Conservation (phyloP, 352 stramenopile species). For the Saprolegnia diclina region DNA sequence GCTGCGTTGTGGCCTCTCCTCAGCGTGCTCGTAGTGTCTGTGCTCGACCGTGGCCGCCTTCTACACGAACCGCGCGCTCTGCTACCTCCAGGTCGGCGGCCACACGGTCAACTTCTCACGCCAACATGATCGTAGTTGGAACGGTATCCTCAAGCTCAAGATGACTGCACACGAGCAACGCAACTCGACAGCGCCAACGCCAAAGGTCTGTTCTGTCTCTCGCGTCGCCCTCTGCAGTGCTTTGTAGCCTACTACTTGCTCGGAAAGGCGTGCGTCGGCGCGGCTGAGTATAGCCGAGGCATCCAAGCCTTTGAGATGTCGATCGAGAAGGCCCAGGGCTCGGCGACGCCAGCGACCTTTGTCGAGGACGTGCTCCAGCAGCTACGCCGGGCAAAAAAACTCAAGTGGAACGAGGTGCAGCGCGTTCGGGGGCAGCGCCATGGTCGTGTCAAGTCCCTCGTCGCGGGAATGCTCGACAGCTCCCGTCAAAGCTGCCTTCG, state of each 20-base stretch:
- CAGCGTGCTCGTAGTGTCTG: conserved; percentile 38
- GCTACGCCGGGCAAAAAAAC: conserved; percentile 55
- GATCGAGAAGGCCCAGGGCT: conserved; percentile 43
- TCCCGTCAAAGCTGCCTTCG: conserved; percentile 12
- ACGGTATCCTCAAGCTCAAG: conserved; percentile 50
- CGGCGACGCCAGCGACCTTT: conserved; percentile 36
- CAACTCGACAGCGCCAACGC: conserved; percentile 55
- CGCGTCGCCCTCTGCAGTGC: not conserved
- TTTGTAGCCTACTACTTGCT: conserved; percentile 56
- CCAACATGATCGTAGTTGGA: conserved; percentile 36
- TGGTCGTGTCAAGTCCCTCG: conserved; percentile 37
- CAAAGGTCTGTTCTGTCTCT: conserved; percentile 33
- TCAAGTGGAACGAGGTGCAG: conserved; percentile 52
- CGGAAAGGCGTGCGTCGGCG: conserved; percentile 50
- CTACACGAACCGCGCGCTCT: conserved; percentile 77
- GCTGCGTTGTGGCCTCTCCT: conserved; percentile 2
- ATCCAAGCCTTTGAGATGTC: conserved; percentile 52
- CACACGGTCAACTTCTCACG: not conserved
- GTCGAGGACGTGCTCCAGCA: conserved; percentile 53
- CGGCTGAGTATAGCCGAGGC: conserved; percentile 43
- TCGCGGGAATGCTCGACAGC: conserved; percentile 39
- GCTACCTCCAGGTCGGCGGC: conserved; percentile 50
- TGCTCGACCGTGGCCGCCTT: conserved; percentile 53
- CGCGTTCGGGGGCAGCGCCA: conserved; percentile 38
- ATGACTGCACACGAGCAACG: conserved; percentile 58